Evolutionary conservation across 805 yeast species (phyloP), one percentile per base, ranked within the genome.

Genomic region (Ogataea dorogensis): DNA sequence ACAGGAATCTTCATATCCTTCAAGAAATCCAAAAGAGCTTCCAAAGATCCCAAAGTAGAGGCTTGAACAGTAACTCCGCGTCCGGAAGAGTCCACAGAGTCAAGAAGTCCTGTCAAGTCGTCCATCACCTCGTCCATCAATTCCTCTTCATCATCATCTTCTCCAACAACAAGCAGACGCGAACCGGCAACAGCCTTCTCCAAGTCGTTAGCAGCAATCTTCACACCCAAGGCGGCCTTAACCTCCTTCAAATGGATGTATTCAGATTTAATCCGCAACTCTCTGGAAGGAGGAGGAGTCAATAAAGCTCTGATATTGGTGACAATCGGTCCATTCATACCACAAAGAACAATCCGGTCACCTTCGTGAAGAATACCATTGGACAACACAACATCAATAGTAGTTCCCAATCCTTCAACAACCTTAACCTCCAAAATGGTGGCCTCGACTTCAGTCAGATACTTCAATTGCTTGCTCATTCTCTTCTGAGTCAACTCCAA

Each of bases 171-270:
- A 46, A 93, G 68, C 63, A 93, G 71, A 61, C 98, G 77, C 16
- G 98, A 93, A 68, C 99, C 99, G 30, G 99, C 97, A 59, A 93
- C 96, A 9, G 99, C 98, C 67, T 93, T 91, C 57, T 93, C 98
- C 51, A 93, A 77, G 60, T 93, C 98, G 59, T 86, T 86, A 25
- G 98, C 99, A 38, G 98, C 94, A 61, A 93, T 87, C 75, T 93
- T 89, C 39, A 93, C 97, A 77, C 99, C 99, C 51, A 93, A 74
- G 24, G 99, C 98, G 17, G 99, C 99, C 70, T 91, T 93, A 42
- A 93, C 98, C 67, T 91, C 95, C 62, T 93, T 93, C 68, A 87
- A 93, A 61, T 94, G 98, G 33, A 89, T 77, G 61, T 93, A 93
- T 50, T 87, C 96, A n/a, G 96, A 85, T 64, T 93, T 93, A 64